phyloP scores from a whole-genome alignment of 768 basidiomycete species.

The Crassisporium funariophilum region DNA sequence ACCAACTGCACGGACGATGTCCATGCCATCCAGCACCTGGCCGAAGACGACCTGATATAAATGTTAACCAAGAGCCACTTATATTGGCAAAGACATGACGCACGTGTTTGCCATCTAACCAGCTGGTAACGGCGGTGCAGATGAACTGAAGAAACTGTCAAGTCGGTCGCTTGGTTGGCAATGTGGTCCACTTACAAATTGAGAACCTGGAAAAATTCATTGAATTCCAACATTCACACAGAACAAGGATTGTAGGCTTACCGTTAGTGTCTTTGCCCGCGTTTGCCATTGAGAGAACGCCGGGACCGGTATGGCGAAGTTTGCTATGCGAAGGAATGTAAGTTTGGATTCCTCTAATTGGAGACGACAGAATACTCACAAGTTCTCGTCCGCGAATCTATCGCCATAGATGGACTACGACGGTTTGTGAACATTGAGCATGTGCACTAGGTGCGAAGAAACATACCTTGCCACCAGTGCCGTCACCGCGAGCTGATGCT shows the following conservation, averaged over 20 bases:
- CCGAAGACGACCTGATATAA: slow-evolving; percentile 86
- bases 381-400: slow-evolving; percentile 94
- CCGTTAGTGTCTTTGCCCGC: slow-evolving; percentile 92
- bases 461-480: slow-evolving; percentile 85
- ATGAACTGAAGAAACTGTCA: slow-evolving; percentile 67
- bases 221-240: slow-evolving; percentile 1
- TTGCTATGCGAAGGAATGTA: slow-evolving; percentile 57
- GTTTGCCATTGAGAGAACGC: slow-evolving; percentile 93
- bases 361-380: slow-evolving; percentile 48
- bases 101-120: slow-evolving; percentile 92
- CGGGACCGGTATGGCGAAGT: slow-evolving; percentile 89
- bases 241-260: slow-evolving; percentile 29
- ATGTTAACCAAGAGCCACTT: not conserved
- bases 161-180: not conserved
- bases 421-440: not conserved
- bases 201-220: slow-evolving; percentile 58
- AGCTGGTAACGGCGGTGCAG: slow-evolving; percentile 81
- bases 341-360: not conserved
- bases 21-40: slow-evolving; percentile 90
- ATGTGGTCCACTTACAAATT: slow-evolving; percentile 68
- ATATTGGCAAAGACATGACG: slow-evolving; percentile 17
- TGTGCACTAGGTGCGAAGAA: not conserved
- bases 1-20: slow-evolving; percentile 80
- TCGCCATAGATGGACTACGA: slow-evolving; percentile 86
- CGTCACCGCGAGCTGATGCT: slow-evolving; percentile 72